Evolutionary conservation across 2,329 filamentous ascomycete species (phyloP).

Genomic region (Colletotrichum melonis): DNA sequence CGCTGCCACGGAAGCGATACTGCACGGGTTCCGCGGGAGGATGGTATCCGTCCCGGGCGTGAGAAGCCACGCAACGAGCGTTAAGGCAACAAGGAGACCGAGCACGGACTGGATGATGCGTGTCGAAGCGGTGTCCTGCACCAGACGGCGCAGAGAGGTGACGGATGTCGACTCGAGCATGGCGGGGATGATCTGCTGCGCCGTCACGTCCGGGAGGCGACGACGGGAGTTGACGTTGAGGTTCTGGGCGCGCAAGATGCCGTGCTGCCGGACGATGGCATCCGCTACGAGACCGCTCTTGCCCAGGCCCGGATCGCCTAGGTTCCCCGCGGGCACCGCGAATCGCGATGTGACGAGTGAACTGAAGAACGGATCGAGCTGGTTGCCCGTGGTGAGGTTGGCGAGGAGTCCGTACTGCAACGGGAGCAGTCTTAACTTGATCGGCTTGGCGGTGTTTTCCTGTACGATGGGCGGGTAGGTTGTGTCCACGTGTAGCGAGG

Average conservation of each 20-base stretch:
- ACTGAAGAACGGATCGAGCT: slow-evolving; percentile 50
- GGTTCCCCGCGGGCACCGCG: slow-evolving; percentile 41
- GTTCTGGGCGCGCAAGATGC: slow-evolving; percentile 49
- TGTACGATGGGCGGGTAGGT: slow-evolving; percentile 41
- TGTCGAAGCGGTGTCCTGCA: slow-evolving; percentile 47
- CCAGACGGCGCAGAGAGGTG: slow-evolving; percentile 35
- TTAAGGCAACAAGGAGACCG: slow-evolving; percentile 41
- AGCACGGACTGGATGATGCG: slow-evolving; percentile 48
- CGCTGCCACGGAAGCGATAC: slow-evolving; percentile 50
- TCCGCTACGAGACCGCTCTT: slow-evolving; percentile 40
- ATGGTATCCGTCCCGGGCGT: slow-evolving; percentile 38
- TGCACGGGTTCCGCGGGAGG: slow-evolving; percentile 46
- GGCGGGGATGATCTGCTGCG: slow-evolving; percentile 25
- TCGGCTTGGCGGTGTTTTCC: slow-evolving; percentile 38
- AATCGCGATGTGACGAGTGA: slow-evolving; percentile 47
- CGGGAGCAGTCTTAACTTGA: slow-evolving; percentile 39
- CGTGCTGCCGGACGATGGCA: slow-evolving; percentile 49
- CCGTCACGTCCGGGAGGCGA: slow-evolving; percentile 30
- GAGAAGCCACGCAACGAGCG: slow-evolving; percentile 43
- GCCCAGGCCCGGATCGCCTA: slow-evolving; percentile 39
- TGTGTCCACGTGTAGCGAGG: slow-evolving; percentile 42
- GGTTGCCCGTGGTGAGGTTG: slow-evolving; percentile 40
- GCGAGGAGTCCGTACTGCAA: slow-evolving; percentile 45
- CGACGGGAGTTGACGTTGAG: slow-evolving; percentile 41
- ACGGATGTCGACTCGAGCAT: slow-evolving; percentile 29